Evolutionary conservation across 345 rosid genomes (phyloP), one percentile per base, ranked within the genome.

Genomic region (Populus pruinosa): DNA sequence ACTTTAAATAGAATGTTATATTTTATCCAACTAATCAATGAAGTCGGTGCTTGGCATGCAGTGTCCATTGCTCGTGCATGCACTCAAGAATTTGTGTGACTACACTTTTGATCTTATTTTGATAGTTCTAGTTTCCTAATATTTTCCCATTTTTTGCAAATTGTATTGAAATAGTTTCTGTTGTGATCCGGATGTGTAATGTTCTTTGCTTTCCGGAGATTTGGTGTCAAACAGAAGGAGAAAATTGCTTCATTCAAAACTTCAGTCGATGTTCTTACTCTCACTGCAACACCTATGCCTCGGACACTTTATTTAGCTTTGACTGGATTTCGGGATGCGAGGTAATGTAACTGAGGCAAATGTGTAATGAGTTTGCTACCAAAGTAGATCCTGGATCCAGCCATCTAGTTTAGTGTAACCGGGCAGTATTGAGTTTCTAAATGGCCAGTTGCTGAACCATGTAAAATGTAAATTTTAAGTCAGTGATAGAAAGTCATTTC

Each of bases 251-350:
- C 98, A 69, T 91, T 92, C 80, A 95, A 93, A 87, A 95, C 92
- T 80, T 91, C 98, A 71, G 91, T 95, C 36, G 99, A 95, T 83
- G 97, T 95, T 69, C 97, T 95, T 79, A 93, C 97, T 80, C 91
- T 95, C 39, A 93, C 99, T 2, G 99, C 98, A 73, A 93, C 99
- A 76, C 99, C 99, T 67, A 95, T 95, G 78, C 99, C 99, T 47
- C 90, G 99, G 78, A 95, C 97, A 10, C 93, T 95, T 66, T 95
- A 95, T 86, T 86, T 95, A 85, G 96, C 98, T 63, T 83, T 95
- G 87, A 95, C 97, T 63, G 97, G 99, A 76, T 95, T 95, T 89
- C 98, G 97, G 71, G 99, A 95, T 92, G 98, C 99, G 67, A 95
- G 98, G 99, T 95, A 88, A 84, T 69, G 50, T 76, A 61, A 13